Evolutionary conservation across 1,284 basidiomycete species (phyloP), one percentile per base, ranked within the genome.

Genomic region (Apiotrichum montevideense): DNA sequence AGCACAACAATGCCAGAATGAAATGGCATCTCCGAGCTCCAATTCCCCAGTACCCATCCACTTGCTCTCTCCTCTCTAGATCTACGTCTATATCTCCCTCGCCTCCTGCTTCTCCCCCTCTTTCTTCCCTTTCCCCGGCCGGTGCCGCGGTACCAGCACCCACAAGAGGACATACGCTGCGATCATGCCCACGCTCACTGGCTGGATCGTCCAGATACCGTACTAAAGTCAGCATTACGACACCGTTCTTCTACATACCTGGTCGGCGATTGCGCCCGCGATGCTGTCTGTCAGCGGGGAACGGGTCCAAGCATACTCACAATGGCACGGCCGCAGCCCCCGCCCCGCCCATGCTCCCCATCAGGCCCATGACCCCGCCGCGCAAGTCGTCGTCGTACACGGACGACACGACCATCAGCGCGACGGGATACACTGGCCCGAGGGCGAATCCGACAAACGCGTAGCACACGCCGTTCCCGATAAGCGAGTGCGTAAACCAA

Each of bases 281-380:
- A 63, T 57, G 45, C 48, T 55, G 41, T 15, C 41, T 42, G 8
- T 14, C 6, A 11, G 10, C 11, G 10, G 41, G 13, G 7, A 8
- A 39, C 37, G 37, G 37, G 13, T 15, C 14, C 8, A 6, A 8
- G 41, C 6, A 2, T 34, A 58, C 57, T 51, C 48, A 59, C 51
- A 86, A 85, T 0, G 85, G 84, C 8, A 86, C 66, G 3, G 83
- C 66, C 0, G 85, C 84, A 37, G 81, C 82, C 9, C 85, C 85
- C 1, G 84, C 80, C 58, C 83, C 82, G 0, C 85, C 85, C 42
- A 85, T 77, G 2, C 82, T 83, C 2, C 82, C 65, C 54, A 66
- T 63, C 80, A 83, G 83, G 2, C 84, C 84, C 50, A 86, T 82
- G 35, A 81, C 80, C 7, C 77, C 83, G 2, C 82, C 82, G 43